Conservation (phyloP, 108 stramenopile species). For the Aurantiochytrium sp. region DNA sequence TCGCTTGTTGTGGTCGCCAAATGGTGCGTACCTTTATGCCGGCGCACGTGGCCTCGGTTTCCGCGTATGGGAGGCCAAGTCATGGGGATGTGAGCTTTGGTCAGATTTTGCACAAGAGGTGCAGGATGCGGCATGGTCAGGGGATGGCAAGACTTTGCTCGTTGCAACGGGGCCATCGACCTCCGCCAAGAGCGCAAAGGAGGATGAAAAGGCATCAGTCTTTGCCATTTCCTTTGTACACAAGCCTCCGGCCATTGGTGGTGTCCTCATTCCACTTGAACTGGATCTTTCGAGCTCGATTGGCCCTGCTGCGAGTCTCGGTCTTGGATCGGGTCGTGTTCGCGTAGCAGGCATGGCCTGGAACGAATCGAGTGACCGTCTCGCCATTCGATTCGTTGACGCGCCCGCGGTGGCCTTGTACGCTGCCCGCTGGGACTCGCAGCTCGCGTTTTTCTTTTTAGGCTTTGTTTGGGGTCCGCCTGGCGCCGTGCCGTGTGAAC, state of each 20-base stretch:
- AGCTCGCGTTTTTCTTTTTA: not conserved
- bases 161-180: not conserved
- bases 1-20: not conserved
- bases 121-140: not conserved
- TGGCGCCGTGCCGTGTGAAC: not conserved
- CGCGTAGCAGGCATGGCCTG: not conserved
- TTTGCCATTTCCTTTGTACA: not conserved
- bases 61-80: not conserved
- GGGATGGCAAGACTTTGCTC: not conserved
- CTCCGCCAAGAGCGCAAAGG: not conserved
- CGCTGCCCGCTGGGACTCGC: not conserved
- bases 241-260: not conserved
- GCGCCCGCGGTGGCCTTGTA: not conserved
- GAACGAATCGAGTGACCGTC: not conserved
- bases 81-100: not conserved
- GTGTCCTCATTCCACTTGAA: not conserved
- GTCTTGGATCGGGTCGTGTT: not conserved
- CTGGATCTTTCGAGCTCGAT: not conserved
- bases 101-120: not conserved
- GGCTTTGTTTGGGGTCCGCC: not conserved
- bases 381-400: not conserved
- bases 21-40: not conserved
- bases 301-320: not conserved
- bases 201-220: not conserved
- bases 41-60: not conserved